These are phyloP conservation scores for Cornus kousa DNA, from an alignment of 148 eudicot species.

Conservation along the genomic window DNA sequence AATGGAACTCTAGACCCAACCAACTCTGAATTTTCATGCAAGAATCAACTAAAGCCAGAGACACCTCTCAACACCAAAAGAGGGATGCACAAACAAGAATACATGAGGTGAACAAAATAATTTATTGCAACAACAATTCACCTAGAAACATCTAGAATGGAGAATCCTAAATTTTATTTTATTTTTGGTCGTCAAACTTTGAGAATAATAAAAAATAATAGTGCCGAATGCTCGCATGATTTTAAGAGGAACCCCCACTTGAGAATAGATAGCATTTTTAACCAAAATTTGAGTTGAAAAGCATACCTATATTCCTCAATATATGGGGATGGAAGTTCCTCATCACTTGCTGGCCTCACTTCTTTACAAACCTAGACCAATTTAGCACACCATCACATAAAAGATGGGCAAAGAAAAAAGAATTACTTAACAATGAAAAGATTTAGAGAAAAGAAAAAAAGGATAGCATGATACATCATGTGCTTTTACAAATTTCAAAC, in stretches of 20 bases:
- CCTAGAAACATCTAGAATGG: not conserved
- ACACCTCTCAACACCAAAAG: not conserved
- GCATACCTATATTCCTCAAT: conserved; percentile 83
- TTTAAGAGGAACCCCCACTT: not conserved
- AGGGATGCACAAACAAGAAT: not conserved
- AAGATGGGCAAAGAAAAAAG: conserved; percentile 12
- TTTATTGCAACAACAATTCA: conserved; percentile 2
- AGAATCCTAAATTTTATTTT: not conserved
- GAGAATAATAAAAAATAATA: not conserved
- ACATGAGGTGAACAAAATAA: not conserved
- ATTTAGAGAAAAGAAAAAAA: not conserved
- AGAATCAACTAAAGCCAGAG: not conserved
- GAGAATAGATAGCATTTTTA: not conserved
- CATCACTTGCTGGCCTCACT: conserved; percentile 82
- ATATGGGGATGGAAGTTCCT: conserved; percentile 86
- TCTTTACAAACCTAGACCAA: conserved; percentile 81
- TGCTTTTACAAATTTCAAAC: not conserved
- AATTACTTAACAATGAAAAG: not conserved
- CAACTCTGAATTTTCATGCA: not conserved
- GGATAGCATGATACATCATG: not conserved
- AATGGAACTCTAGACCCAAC: not conserved
- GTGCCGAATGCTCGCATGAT: not conserved
- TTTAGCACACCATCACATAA: conserved; percentile 35
- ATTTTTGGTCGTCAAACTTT: not conserved
- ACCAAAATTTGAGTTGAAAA: not conserved